Conservation (phyloP, 164 flowering plant genomes). For the Magnolia officinalis region DNA sequence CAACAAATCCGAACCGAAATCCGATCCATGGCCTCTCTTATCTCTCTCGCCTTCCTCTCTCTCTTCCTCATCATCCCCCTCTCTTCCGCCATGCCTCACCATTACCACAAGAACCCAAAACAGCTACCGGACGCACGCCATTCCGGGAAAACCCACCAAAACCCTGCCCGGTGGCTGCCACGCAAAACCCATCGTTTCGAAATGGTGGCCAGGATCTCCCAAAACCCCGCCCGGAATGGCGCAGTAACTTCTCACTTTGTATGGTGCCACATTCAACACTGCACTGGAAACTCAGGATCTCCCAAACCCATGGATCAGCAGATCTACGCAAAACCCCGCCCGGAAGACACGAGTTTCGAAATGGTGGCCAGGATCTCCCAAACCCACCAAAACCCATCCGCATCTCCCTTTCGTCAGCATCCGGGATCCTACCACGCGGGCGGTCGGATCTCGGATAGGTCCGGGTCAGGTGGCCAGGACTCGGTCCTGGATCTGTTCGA, state of each 20-base stretch:
- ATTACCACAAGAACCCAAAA: neutral
- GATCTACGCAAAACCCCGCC: too few species aligned
- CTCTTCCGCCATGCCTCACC: neutral
- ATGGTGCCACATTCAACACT: too few species aligned
- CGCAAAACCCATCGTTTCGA: too few species aligned
- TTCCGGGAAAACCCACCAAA: neutral
- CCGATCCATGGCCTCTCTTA: constrained; percentile 27
- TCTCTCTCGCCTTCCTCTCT: constrained; percentile 26
- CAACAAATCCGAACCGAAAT: too few species aligned
- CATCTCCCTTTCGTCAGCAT: constrained; percentile 14
- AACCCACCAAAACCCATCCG: constrained; percentile 36
- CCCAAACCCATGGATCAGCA: neutral
- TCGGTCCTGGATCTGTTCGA: too few species aligned
- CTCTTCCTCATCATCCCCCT: constrained; percentile 23
- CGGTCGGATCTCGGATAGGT: too few species aligned
- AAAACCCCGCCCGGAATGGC: too few species aligned
- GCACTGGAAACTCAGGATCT: constrained; percentile 8
- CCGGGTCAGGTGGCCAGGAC: too few species aligned
- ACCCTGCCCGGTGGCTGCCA: constrained; percentile 15
- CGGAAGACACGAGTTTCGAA: too few species aligned
- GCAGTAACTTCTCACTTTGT: too few species aligned
- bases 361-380: constrained; percentile 15
- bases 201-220: too few species aligned
- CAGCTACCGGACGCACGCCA: neutral
- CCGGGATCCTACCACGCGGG: constrained; percentile 26